phyloP scores from a whole-genome alignment of 768 basidiomycete species.

The Panaeolus cyanescens region DNA sequence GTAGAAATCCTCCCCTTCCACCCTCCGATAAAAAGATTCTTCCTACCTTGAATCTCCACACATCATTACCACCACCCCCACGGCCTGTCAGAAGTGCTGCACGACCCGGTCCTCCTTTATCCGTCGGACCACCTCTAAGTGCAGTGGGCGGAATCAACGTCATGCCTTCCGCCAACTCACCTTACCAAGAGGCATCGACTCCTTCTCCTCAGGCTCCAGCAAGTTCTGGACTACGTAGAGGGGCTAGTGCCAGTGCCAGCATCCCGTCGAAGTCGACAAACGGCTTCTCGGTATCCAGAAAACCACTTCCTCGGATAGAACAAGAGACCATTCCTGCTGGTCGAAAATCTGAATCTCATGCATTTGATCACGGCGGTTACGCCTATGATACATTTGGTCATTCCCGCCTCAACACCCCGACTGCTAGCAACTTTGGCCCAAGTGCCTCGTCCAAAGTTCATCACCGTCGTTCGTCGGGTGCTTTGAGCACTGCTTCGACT shows the following conservation, averaged over 20 bases:
- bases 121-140: not conserved
- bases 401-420: not conserved
- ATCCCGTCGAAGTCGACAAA: not conserved
- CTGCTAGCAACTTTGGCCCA: not conserved
- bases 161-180: not conserved
- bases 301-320: not conserved
- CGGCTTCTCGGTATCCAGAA: not conserved
- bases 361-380: not conserved
- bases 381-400: not conserved
- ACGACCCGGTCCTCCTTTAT: not conserved
- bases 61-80: not conserved
- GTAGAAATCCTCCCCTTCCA: not conserved
- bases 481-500: constrained; percentile 16
- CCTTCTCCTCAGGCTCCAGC: not conserved
- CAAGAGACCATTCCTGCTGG: not conserved
- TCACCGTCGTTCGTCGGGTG: constrained; percentile 23
- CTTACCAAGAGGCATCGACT: not conserved
- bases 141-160: not conserved
- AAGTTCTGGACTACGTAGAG: not conserved
- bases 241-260: not conserved
- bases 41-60: not conserved
- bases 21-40: not conserved
- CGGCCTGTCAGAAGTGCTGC: not conserved
- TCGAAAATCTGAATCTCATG: not conserved
- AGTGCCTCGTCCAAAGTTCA: not conserved